A percentile compares a stretch with the other conserved stretches of the same genome.
Evolutionary conservation across 2,329 filamentous ascomycete genomes (phyloP).

Genomic region (Cladophialophora carrionii): DNA sequence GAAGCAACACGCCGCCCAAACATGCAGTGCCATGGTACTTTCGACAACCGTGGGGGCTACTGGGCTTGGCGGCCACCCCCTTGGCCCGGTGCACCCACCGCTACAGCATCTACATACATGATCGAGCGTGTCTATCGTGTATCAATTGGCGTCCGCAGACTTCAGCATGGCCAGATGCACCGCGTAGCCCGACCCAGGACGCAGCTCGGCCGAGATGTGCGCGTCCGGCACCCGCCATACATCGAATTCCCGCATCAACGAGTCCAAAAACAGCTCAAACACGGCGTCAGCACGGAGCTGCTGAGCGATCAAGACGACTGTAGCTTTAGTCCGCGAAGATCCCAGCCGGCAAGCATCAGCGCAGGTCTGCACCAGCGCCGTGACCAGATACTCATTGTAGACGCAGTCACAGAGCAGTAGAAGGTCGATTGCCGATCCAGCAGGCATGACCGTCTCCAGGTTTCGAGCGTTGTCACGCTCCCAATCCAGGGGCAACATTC

Average conservation of each 20-base stretch:
- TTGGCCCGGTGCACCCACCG: neutral
- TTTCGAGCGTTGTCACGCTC: constrained; percentile 58
- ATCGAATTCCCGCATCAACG: constrained; percentile 68
- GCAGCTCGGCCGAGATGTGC: constrained; percentile 62
- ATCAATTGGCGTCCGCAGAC: neutral
- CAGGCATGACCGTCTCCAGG: constrained; percentile 45
- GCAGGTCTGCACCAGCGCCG: constrained; percentile 80
- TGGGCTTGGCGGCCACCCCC: neutral
- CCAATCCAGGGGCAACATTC: constrained; percentile 72
- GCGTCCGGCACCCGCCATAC: constrained; percentile 76
- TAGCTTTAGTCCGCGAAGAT: constrained; percentile 49
- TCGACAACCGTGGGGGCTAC: neutral
- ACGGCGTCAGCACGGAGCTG: constrained; percentile 84
- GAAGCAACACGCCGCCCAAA: constrained; percentile 16
- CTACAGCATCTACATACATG: neutral
- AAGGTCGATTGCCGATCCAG: constrained; percentile 59
- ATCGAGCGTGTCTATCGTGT: neutral
- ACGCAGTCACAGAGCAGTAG: constrained; percentile 91
- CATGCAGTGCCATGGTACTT: neutral
- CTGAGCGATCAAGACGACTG: constrained; percentile 81
- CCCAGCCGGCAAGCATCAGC: constrained; percentile 71
- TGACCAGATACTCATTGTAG: constrained; percentile 85
- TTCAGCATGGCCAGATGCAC: constrained; percentile 75
- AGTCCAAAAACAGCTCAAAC: constrained; percentile 77
- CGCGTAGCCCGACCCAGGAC: constrained; percentile 72